A percentile compares a stretch with the other conserved stretches of the same genome.
Conservation (phyloP, 208 protist genomes). For the Trypanosoma congolense region DNA sequence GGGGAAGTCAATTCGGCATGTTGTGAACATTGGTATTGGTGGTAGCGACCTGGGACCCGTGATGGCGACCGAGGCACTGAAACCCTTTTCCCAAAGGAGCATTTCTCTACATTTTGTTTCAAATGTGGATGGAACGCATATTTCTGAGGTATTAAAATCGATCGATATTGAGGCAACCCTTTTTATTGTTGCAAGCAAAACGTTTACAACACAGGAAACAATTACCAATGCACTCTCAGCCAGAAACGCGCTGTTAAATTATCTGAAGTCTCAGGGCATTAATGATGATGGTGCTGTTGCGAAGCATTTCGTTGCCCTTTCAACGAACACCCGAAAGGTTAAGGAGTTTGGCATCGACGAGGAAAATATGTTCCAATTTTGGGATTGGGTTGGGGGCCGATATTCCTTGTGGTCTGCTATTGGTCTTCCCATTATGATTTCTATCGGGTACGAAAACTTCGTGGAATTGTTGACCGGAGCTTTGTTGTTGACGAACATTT, state of each 20-base stretch:
- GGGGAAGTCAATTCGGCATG: slow-evolving; percentile 91
- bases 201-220: slow-evolving; percentile 97
- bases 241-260: slow-evolving; percentile 76
- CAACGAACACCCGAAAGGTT: slow-evolving; percentile 90
- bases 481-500: slow-evolving; percentile 83
- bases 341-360: slow-evolving; percentile 95
- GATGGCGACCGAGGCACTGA: slow-evolving; percentile 94
- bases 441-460: slow-evolving; percentile 94
- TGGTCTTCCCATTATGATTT: slow-evolving; percentile 93
- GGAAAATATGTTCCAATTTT: slow-evolving; percentile 97
- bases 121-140: slow-evolving; percentile 96
- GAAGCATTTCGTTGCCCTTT: slow-evolving; percentile 97
- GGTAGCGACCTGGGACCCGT: slow-evolving; percentile 95
- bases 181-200: slow-evolving; percentile 97
- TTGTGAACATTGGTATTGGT: slow-evolving; percentile 98
- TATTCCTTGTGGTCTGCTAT: slow-evolving; percentile 98
- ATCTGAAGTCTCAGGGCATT: slow-evolving; percentile 44
- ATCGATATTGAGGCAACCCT: slow-evolving; percentile 91
- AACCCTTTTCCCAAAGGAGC: slow-evolving; percentile 68
- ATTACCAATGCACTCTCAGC: slow-evolving; percentile 94
- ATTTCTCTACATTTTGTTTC: slow-evolving; percentile 93
- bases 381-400: slow-evolving; percentile 98
- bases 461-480: slow-evolving; percentile 91
- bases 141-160: slow-evolving; percentile 83
- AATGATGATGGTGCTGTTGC: slow-evolving; percentile 65